These are phyloP conservation scores for Vaccinium darrowii DNA, from an alignment of 148 eudicot genomes.

Conservation along the genomic window DNA sequence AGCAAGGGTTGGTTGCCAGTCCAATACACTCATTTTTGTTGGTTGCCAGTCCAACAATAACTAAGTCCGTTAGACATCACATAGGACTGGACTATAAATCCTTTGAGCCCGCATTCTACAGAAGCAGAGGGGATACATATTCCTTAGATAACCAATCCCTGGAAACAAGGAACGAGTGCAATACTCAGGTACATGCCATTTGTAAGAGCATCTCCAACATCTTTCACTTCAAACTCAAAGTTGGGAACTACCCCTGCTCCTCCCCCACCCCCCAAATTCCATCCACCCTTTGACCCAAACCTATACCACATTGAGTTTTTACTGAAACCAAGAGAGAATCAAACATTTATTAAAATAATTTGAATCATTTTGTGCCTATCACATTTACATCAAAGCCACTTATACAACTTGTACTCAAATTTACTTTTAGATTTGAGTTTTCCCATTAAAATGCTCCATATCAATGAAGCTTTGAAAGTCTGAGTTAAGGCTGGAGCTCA, in stretches of 20 bases:
- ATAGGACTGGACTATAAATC: not conserved
- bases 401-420: not conserved
- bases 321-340: not conserved
- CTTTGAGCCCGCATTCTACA: not conserved
- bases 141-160: not conserved
- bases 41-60: not conserved
- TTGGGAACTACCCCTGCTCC: not conserved
- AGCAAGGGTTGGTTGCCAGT: no score
- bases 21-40: not conserved
- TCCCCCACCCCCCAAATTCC: not conserved
- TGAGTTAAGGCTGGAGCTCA: not conserved
- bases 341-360: not conserved
- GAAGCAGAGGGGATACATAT: not conserved
- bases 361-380: not conserved
- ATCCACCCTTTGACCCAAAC: not conserved
- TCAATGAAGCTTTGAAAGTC: not conserved
- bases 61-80: not conserved
- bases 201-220: not conserved
- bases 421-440: not conserved
- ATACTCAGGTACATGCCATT: not conserved
- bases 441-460: not conserved
- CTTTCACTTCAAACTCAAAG: not conserved
- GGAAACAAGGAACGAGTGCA: not conserved
- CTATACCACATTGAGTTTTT: not conserved
- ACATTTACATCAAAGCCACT: not conserved